Percentiles rank a stretch among this genome's conserved stretches.
phyloP scores from a whole-genome alignment of 2,329 filamentous ascomycete genomes.

The Thelonectria discophora region DNA sequence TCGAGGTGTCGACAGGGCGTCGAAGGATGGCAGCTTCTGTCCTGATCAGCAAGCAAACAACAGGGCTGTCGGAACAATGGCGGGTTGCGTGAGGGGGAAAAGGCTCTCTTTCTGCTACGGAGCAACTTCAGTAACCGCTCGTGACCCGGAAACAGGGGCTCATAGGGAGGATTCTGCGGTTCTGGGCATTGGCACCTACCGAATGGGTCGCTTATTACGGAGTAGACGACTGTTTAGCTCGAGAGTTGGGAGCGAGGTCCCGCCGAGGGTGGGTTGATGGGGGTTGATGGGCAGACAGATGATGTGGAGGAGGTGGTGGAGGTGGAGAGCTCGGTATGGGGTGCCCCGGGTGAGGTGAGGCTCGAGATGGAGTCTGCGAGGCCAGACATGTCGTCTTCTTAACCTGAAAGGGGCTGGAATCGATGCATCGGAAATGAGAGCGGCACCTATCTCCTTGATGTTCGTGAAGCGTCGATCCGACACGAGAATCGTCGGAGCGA shows the following conservation, averaged over 20 bases:
- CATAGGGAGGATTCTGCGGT: constrained; percentile 32
- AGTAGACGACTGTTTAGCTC: constrained; percentile 37
- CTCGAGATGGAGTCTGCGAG: not conserved
- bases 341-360: constrained; percentile 4
- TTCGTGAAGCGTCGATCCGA: not conserved
- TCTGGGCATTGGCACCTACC: constrained; percentile 35
- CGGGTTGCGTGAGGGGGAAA: constrained; percentile 31
- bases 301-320: constrained; percentile 43
- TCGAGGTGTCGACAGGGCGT: not conserved
- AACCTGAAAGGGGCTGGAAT: not conserved
- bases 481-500: not conserved
- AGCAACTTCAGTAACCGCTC: constrained; percentile 34
- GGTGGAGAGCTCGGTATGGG: constrained; percentile 31
- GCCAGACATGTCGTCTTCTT: not conserved
- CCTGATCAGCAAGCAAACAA: constrained; percentile 6
- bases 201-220: constrained; percentile 43
- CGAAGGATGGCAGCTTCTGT: constrained; percentile 4
- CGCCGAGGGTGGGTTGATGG: constrained; percentile 43
- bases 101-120: constrained; percentile 36
- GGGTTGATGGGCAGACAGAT: constrained; percentile 40
- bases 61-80: constrained; percentile 13
- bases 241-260: constrained; percentile 42
- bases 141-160: constrained; percentile 39
- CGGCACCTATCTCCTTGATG: not conserved
- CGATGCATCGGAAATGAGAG: not conserved